phyloP scores from a whole-genome alignment of 441 rosid species.

The Gossypium lobatum region DNA sequence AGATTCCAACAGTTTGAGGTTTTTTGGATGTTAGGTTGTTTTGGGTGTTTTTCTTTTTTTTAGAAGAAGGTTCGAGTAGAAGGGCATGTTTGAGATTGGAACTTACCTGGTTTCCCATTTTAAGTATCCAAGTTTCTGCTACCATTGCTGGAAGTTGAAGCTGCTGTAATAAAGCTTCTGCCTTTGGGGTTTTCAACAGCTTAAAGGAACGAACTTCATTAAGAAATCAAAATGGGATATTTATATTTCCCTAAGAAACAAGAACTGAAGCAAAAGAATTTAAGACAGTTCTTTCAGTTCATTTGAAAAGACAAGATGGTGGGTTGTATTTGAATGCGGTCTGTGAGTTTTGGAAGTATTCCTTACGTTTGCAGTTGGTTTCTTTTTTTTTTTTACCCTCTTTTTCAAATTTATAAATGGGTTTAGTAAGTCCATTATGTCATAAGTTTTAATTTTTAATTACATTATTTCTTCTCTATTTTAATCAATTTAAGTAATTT shows the following conservation, averaged over 20 bases:
- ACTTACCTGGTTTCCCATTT: slow-evolving; percentile 97
- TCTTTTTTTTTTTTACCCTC: neutral
- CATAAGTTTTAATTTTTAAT: too few species aligned
- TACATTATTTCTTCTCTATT: neutral
- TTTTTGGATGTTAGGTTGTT: slow-evolving; percentile 29
- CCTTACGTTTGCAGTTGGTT: neutral
- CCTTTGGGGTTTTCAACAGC: slow-evolving; percentile 5
- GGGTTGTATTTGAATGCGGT: slow-evolving; percentile 1
- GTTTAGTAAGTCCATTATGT: too few species aligned
- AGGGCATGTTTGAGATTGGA: slow-evolving; percentile 78
- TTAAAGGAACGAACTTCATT: neutral
- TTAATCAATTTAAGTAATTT: neutral
- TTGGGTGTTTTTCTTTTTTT: slow-evolving; percentile 24
- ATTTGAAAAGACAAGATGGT: neutral
- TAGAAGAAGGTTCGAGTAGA: slow-evolving; percentile 46
- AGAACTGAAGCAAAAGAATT: neutral
- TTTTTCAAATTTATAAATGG: too few species aligned
- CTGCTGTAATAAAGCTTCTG: neutral
- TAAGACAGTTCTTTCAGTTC: neutral
- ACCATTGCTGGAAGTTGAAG: slow-evolving; percentile 52
- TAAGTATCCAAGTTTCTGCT: slow-evolving; percentile 88
- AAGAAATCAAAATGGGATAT: neutral
- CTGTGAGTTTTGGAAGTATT: neutral
- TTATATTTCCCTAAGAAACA: neutral
- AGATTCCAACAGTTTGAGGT: slow-evolving; percentile 50